Conservation (phyloP, 2,329 filamentous ascomycete species). For the Penicillium sp. region DNA sequence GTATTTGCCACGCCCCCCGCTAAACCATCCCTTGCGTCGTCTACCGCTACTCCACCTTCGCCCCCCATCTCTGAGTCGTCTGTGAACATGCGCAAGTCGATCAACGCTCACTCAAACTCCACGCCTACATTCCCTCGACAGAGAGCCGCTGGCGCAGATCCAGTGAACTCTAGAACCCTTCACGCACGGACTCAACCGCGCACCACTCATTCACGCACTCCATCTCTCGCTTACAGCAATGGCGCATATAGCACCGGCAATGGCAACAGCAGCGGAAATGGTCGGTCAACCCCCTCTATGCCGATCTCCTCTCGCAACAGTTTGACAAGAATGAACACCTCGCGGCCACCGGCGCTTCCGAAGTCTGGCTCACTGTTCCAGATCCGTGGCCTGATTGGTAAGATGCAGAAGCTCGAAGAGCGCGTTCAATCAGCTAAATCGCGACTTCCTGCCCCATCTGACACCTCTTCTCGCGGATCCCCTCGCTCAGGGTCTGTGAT, state of each 20-base stretch:
- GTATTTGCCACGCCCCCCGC: conserved; percentile 81
- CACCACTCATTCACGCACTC: conserved; percentile 53
- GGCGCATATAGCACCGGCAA: conserved; percentile 1
- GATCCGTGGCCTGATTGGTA: conserved; percentile 87
- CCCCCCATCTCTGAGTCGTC: conserved; percentile 90
- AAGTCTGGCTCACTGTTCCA: conserved; percentile 77
- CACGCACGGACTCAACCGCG: conserved; percentile 40
- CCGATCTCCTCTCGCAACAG: conserved; percentile 38
- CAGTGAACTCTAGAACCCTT: conserved; percentile 54
- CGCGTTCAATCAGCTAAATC: conserved; percentile 88
- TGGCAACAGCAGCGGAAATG: conserved; percentile 10
- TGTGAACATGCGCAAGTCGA: conserved; percentile 55
- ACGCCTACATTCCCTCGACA: conserved; percentile 48
- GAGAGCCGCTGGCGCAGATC: conserved; percentile 47
- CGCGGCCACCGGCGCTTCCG: conserved; percentile 50
- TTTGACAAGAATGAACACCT: conserved; percentile 47
- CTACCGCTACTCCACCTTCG: conserved; percentile 80
- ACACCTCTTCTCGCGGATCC: conserved; percentile 76
- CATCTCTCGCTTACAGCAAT: conserved; percentile 57
- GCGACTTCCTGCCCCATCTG: conserved; percentile 78
- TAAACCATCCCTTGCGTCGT: conserved; percentile 63
- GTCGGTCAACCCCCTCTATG: conserved; percentile 47
- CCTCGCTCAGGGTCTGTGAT: conserved; percentile 59
- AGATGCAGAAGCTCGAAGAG: conserved; percentile 95
- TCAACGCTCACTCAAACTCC: conserved; percentile 36